A percentile compares a stretch with the other conserved stretches of the same genome.
phyloP scores from a whole-genome alignment of 495 filamentous ascomycete genomes.

The Neurospora sp. region DNA sequence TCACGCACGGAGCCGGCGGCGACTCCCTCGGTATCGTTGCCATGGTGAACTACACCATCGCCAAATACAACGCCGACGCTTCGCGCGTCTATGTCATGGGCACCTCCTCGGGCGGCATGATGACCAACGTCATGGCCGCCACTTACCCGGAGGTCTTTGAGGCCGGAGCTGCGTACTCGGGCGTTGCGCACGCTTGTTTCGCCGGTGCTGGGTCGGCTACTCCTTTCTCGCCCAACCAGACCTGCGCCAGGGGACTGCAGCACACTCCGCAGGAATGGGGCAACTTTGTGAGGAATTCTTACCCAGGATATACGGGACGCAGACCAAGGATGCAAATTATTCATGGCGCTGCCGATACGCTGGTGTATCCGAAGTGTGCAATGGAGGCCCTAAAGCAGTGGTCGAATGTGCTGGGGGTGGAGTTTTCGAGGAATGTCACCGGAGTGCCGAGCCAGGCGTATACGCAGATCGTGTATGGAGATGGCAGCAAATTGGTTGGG shows the following conservation, averaged over 20 bases:
- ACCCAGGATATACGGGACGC: conserved; percentile 43
- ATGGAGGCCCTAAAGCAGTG: conserved; percentile 49
- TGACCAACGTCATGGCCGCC: conserved; percentile 50
- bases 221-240: conserved; percentile 35
- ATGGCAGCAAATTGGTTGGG: conserved; percentile 35
- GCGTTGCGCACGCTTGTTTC: conserved; percentile 44
- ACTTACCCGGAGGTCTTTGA: conserved; percentile 50
- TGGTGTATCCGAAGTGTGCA: conserved; percentile 40
- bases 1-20: conserved; percentile 44
- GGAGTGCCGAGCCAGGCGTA: conserved; percentile 29
- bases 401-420: conserved; percentile 39
- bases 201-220: conserved; percentile 21
- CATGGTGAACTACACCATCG: conserved; percentile 45
- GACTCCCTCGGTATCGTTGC: conserved; percentile 44
- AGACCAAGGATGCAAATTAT: conserved; percentile 46
- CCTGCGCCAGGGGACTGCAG: conserved; percentile 41
- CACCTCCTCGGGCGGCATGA: conserved; percentile 46
- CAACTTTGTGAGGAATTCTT: conserved; percentile 37
- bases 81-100: conserved; percentile 42
- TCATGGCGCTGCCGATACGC: conserved; percentile 42
- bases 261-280: conserved; percentile 43
- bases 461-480: conserved; percentile 36
- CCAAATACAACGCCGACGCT: conserved; percentile 38
- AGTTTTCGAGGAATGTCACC: conserved; percentile 19
- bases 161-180: conserved; percentile 46